Conservation (phyloP, 139 green algal genomes). For the Coelastrella sp. region DNA sequence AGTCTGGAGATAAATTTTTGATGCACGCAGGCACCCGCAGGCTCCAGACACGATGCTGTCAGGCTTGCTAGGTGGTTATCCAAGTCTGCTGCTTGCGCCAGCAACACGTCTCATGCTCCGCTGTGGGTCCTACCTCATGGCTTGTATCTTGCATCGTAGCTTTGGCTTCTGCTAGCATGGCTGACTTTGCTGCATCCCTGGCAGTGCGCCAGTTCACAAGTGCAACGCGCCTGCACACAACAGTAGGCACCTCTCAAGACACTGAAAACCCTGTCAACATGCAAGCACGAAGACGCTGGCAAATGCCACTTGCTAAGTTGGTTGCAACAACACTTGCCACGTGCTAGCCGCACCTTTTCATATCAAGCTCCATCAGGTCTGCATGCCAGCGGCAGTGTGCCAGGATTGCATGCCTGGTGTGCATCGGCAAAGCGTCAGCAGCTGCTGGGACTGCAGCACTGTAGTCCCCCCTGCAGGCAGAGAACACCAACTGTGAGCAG, state of each 20-base stretch:
- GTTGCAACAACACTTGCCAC: no score
- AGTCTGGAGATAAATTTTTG: no score
- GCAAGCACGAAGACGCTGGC: no score
- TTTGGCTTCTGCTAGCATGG: background rate
- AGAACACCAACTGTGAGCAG: background rate
- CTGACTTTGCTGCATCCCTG: constrained; percentile 16
- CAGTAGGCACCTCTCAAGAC: background rate
- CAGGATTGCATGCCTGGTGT: background rate
- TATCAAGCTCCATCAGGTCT: constrained; percentile 34
- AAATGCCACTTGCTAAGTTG: no score
- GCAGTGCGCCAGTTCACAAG: constrained; percentile 29
- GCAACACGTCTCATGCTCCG: background rate
- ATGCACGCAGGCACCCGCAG: no score
- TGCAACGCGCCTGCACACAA: constrained; percentile 29
- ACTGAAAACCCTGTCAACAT: no score
- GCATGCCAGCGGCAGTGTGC: constrained; percentile 34
- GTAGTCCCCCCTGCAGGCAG: constrained; percentile 35
- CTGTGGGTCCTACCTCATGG: background rate
- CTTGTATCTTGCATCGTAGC: background rate
- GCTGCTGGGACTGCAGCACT: constrained; percentile 8
- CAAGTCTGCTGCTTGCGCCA: no score
- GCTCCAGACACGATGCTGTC: no score
- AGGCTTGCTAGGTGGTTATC: no score
- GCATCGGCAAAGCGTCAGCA: background rate
- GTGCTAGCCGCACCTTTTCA: constrained; percentile 6